Evolutionary conservation across 2,329 filamentous ascomycete species (phyloP).

Genomic region (Pseudovirgaria hyperparasitica): DNA sequence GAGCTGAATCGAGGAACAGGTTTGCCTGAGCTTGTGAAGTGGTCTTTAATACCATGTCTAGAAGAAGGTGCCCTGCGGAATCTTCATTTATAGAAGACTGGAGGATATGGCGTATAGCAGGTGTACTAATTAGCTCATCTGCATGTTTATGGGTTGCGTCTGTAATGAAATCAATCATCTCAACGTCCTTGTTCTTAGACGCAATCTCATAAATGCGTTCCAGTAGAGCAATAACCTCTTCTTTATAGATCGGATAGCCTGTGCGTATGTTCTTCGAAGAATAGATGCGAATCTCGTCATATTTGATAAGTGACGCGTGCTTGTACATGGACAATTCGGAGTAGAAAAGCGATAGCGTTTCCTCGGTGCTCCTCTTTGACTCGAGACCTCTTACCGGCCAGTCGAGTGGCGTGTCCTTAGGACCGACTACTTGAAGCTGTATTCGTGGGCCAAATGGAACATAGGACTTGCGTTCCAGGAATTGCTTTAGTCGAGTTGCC

Average conservation of each 20-base stretch:
- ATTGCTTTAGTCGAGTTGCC: constrained; percentile 1
- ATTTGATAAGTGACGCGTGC: not conserved
- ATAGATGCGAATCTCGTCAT: constrained; percentile 1
- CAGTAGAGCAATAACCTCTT: constrained; percentile 1
- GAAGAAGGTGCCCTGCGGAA: not conserved
- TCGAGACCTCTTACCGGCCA: no score
- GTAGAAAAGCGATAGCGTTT: not conserved
- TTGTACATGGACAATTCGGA: constrained; percentile 1
- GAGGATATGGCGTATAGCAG: constrained; percentile 1
- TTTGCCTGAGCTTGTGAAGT: not conserved
- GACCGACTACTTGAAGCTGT: constrained; percentile 1
- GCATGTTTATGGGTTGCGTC: not conserved
- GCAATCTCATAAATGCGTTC: constrained; percentile 1
- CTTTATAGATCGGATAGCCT: constrained; percentile 1
- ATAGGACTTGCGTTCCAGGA: not conserved
- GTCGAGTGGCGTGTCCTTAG: not conserved
- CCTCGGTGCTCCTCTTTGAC: not conserved
- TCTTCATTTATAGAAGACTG: constrained; percentile 1
- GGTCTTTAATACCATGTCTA: constrained; percentile 1
- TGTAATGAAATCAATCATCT: constrained; percentile 1
- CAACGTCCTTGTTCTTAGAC: constrained; percentile 1
- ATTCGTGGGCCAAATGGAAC: not conserved
- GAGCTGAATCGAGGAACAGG: constrained; percentile 1
- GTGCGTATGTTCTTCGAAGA: constrained; percentile 1
- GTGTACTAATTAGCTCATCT: constrained; percentile 1